phyloP scores from a whole-genome alignment of 2,329 filamentous ascomycete species.

The Penicillium aurantiogriseum region DNA sequence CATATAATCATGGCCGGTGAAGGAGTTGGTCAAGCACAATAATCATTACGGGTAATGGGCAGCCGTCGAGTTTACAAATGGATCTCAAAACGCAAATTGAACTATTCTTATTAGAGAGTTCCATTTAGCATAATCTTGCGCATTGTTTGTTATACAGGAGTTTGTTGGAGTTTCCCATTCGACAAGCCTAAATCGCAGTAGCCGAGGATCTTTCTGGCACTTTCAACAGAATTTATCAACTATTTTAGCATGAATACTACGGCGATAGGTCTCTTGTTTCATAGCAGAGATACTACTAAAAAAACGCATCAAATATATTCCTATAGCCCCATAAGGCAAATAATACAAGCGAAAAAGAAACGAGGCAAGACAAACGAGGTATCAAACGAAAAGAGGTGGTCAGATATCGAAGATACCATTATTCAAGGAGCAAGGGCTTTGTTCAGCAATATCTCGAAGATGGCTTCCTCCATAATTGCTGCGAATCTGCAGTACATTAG shows the following conservation, averaged over 20 bases:
- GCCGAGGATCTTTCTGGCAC: neutral
- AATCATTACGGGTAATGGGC: too few species aligned
- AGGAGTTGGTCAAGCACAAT: too few species aligned
- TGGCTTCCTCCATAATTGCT: conserved; percentile 13
- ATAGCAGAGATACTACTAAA: neutral
- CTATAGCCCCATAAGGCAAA: neutral
- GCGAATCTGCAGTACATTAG: conserved; percentile 5
- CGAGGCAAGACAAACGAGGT: too few species aligned
- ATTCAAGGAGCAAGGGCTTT: neutral
- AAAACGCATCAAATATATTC: neutral
- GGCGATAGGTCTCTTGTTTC: neutral
- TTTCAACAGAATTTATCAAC: neutral
- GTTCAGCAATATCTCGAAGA: conserved; percentile 9
- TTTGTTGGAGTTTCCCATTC: neutral
- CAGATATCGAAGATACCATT: neutral
- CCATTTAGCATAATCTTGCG: neutral
- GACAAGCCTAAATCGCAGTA: neutral
- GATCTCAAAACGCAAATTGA: too few species aligned
- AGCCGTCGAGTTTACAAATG: too few species aligned
- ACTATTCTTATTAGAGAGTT: too few species aligned
- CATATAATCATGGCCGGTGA: too few species aligned
- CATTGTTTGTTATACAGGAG: too few species aligned
- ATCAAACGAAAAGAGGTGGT: neutral
- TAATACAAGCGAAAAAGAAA: neutral
- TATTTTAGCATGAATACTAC: neutral